Base-by-base conservation (phyloP, 2,329 filamentous ascomycete genomes). In the Penicillium italicum region DNA sequence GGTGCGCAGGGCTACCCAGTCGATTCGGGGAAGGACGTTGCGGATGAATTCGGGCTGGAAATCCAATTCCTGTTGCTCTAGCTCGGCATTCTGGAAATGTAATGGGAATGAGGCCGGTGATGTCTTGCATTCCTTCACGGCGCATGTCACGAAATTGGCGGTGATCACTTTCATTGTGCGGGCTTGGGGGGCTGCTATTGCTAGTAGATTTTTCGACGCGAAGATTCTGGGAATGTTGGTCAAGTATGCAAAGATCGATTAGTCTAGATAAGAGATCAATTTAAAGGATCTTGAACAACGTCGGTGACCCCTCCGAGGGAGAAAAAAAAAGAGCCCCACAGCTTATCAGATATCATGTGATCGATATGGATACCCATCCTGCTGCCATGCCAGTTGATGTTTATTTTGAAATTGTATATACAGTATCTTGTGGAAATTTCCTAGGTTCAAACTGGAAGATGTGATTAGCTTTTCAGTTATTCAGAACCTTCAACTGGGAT, bases 131-230 rank as follows among this genome's bases (percentile, higher is more conserved):
- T 89, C 82, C 81, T 97, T 97, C 72, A 95, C 89, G 59, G 94
- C 93, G 80, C 94, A 99, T 68, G 91, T 94, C 62, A 97, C 80
- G 76, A 99, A 99, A 77, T 97, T 97, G 68, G 96, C 87, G 58
- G 91, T 97, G 50, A 97, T 85, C 60, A 97, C 80, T 76, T 97
- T 97, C 94, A 99, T 99, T 6, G 28, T 57, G 33, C 22, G 20
- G 14, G 3, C 30, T 49, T 11, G 18, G 18, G 18, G 16, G 16
- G 36, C 7, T 18, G n/a, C 26, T n/a, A 26, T 50, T 50, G 16
- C 16, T 24, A 36, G 9, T 49, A 20, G 18, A 5, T 20, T 20
- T 11, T 43, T 34, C 2, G 38, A 43, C 24, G 20, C 3, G 28
- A n/a, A 8, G 18, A 7, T 43, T 10, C 12, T 24, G 20, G 5